Evolutionary conservation across 495 filamentous ascomycete genomes (phyloP), one percentile per base, ranked within the genome.

Genomic region (Aspergillus indologenus): DNA sequence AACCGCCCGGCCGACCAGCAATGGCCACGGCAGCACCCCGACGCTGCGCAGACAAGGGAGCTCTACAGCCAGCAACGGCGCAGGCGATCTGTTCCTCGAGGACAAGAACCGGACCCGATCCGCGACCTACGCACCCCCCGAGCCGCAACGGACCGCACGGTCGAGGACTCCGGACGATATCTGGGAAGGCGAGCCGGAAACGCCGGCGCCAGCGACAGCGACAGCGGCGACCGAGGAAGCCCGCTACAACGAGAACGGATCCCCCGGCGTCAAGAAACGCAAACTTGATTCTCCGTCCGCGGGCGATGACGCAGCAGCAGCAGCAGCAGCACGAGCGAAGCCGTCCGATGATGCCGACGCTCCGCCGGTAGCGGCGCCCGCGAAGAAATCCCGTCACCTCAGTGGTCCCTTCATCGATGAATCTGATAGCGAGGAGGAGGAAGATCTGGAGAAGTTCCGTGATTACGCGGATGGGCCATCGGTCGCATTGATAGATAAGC

Each of bases 371-470:
- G 26, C 26, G 8, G 54, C 14, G 19, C 43, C 22, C 20, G 43
- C 45, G 15, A 50, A 50, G 53, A 69, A 65, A 54, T 53, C 34
- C 17, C 53, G 61, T 62, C 54, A 61, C 43, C 15, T 63, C 22
- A 77, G 64, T 57, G 81, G 80, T 5, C 87, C 85, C 0, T 90
- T 90, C 54, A 68, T 87, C 46, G 82, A 88, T 47, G 83, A 88
- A 53, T 89, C 87, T 0, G 87, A 90, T 62, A 85, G 81, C 54
- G 86, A 87, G 64, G 78, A 83, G 21, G 83, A 86, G 22, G 79
- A 83, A 21, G 83, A 86, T 29, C 45, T 76, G 60, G 62, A 65
- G 20, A 59, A 45, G 19, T 71, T 65, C 21, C 54, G 56, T 26
- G 63, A 68, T 17, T 22, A 64, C 29, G 54, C 61, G n/a, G 68